Base-by-base conservation (phyloP, 768 basidiomycete genomes). In the Sistotremastrum niveocremeum region DNA sequence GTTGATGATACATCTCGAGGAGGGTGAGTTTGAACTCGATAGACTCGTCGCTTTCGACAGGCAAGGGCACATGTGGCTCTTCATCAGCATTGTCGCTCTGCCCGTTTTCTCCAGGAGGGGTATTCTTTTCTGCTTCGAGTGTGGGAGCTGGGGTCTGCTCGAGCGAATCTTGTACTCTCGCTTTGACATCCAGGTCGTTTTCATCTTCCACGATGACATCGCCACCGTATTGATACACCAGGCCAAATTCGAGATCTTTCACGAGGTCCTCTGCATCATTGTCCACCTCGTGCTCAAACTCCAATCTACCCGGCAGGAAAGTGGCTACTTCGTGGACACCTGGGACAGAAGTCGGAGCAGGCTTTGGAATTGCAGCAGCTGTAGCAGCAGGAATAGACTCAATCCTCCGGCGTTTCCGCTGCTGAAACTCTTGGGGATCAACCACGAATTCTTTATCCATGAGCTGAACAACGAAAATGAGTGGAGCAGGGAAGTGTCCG, bases 201-300 rank as follows among this genome's bases (percentile, higher is more conserved):
- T 80, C 81, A 53, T 87, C 88, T 52, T 88, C 84, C 2, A 71
- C 65, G 45, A 82, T 79, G 52, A 81, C 69, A 55, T 87, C 86
- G 2, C 94, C 95, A 1, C 84, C 91, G 58, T 77, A 94, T 33
- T 79, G 74, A 20, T 75, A 68, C 49, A 88, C 88, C n/a, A 91
- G 65, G 2, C 88, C 94, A 54, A 97, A 97, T 59, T 98, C 93
- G 51, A 99, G 70, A 58, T 97, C 90, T 62, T 97, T 98, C 52
- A 97, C 83, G 2, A 88, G 64, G 55, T 93, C 83, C 59, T 99
- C 94, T 0, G 94, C 94, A 44, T 99, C 94, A 60, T 99, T 95
- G 57, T 97, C 93, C 4, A 89, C 66, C 62, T 99, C 94, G 54
- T 93, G 91, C 58, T 99, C 94, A 59, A 99, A 99, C 62, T 99